Evolutionary conservation across 148 eudicot genomes (phyloP), one percentile per base, ranked within the genome.

Genomic region (Polygonum aviculare): DNA sequence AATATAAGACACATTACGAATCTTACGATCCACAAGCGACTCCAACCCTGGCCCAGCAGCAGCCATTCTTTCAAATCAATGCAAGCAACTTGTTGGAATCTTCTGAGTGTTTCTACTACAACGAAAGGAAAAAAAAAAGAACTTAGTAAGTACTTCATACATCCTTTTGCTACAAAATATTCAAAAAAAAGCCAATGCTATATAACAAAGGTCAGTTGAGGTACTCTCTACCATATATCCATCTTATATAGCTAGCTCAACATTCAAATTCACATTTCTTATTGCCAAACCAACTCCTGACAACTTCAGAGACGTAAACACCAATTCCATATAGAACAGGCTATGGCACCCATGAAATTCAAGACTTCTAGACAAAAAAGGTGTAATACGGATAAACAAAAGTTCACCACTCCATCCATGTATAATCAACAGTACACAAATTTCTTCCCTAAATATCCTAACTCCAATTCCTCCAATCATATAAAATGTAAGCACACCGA

Each of bases 21-120:
- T 78, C 97, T 59, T 90, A 93, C 91, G 94, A 72, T 91, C 98
- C 54, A 90, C 94, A 81, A 91, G 89, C 80, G 88, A 78, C 83
- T 91, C 93, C 57, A 94, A 89, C 80, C 97, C 97, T 72, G 87
- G 77, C 69, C 89, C 97, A 77, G 79, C 50, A 33, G 94, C 50
- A 33, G 94, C 74, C 98, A 93, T 91, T 80, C 63, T 81, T 79
- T 39, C 16, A 81, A 59, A 33, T 81, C 57, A 76, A 72, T n/a
- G 52, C 26, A 54, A 73, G 44, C 38, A 73, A 73, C 50, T 26
- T 78, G 72, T 81, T 72, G 55, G 75, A 40, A 79, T 19, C 21
- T 77, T 45, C 54, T 16, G 72, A 67, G 44, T 67, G 19, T 38
- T n/a, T n/a, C 19, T 67, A 67, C 72, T 36, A 36, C 45, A 67